Evolutionary conservation across 2,329 filamentous ascomycete genomes (phyloP).

Genomic region (Xylaria sp.): DNA sequence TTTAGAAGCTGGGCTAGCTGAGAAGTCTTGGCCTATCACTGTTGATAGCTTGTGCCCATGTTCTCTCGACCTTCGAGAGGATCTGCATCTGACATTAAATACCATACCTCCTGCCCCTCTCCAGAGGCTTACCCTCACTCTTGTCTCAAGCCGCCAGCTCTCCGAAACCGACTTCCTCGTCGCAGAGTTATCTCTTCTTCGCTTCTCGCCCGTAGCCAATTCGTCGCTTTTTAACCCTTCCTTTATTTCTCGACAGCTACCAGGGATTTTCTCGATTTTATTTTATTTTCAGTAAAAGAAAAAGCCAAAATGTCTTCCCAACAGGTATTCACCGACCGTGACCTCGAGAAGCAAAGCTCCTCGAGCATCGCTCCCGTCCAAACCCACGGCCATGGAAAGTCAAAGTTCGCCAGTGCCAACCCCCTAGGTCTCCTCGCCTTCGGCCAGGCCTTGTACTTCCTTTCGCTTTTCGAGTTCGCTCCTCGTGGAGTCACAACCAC

Average conservation of each 20-base stretch:
- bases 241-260: constrained; percentile 25
- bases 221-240: constrained; percentile 19
- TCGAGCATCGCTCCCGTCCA: constrained; percentile 34
- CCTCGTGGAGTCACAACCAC: constrained; percentile 39
- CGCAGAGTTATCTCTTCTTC: constrained; percentile 36
- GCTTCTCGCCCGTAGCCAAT: constrained; percentile 28
- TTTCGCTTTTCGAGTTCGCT: constrained; percentile 41
- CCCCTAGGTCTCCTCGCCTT: constrained; percentile 52
- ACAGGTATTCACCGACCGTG: constrained; percentile 38
- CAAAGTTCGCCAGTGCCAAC: constrained; percentile 42
- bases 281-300: neutral
- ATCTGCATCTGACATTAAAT: constrained; percentile 38
- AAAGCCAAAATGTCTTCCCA: constrained; percentile 36
- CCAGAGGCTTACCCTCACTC: constrained; percentile 15
- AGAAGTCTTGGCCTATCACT: constrained; percentile 34
- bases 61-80: constrained; percentile 16
- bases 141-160: constrained; percentile 21
- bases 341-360: constrained; percentile 41
- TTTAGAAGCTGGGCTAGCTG: constrained; percentile 34
- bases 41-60: constrained; percentile 11
- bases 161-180: constrained; percentile 33
- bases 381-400: constrained; percentile 33
- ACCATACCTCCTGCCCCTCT: constrained; percentile 36
- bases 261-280: constrained; percentile 20
- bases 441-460: constrained; percentile 48